Evolutionary conservation across 768 basidiomycete genomes (phyloP), one percentile per base, ranked within the genome.

Genomic region (Auricularia sp.): DNA sequence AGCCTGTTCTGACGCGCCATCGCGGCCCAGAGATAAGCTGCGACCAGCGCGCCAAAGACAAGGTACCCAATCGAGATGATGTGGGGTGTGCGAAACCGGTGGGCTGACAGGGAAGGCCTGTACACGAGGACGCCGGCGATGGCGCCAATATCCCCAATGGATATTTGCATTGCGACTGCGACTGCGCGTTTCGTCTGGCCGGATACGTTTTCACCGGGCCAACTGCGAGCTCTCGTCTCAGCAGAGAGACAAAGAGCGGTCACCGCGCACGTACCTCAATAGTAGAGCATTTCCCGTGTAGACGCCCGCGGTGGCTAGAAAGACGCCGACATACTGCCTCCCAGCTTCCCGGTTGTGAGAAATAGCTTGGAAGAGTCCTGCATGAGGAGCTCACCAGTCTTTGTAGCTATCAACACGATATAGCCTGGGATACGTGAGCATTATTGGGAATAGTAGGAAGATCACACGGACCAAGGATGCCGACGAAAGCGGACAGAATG

Each of bases 171-270:
- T 1, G 83, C 86, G 3, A 84, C 78, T 1, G 82, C 83, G 2
- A 84, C 78, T 0, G 86, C 84, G 12, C 86, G 80, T 70, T 87
- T 86, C 3, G 85, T 87, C 68, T 87, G 85, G 11, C 81, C 83
- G 12, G 84, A 84, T n/a, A 87, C 84, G 66, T 87, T 87, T 72
- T 87, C 85, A 18, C 81, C 78, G 0, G 84, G 83, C 83, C 86
- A 86, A 63, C 80, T 72, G 33, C 64, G 64, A 3, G 2, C 64
- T 12, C 42, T 42, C 8, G 29, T 14, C 14, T 34, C 5, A 44
- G 36, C 18, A 34, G 7, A 44, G 18, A 36, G 18, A 14, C 58
- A 10, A 18, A 61, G n/a, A 47, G 8, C 44, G 23, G 14, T 33
- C 23, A 51, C n/a, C n/a, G 60, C 35, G 34, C 29, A 61, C 70